Base-by-base conservation (phyloP, 495 filamentous ascomycete species). In the Acidiella bohemica region DNA sequence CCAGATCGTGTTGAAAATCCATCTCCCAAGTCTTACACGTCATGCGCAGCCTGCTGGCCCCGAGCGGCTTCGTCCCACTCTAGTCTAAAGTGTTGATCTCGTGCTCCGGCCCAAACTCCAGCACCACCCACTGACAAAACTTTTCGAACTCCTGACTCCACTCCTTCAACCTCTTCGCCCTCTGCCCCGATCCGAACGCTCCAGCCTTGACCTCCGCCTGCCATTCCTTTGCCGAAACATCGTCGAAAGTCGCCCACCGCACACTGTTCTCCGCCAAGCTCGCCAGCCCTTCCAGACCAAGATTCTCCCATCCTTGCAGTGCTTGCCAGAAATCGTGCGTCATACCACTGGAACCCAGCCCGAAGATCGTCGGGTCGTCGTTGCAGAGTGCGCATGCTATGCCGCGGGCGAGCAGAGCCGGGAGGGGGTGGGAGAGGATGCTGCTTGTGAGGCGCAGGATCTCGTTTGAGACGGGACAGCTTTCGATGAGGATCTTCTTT, bases 281-380 rank as follows among this genome's bases (percentile, higher is more conserved):
- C 4, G 84, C 88, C 27, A 88, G 59, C 0, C 83, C 84, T 13
- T 78, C 81, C 18, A 93, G 59, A 11, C 85, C 90, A 18, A 93
- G 69, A 47, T 84, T 88, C 39, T 92, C 74, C 63, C 84, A 81
- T 1, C 78, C 81, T 51, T 90, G 84, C 27, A 96, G 60, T 5
- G 81, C 81, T 58, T 88, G 83, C 85, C 85, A 94, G 59, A 88
- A 92, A 53, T 93, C 84, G 57, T 90, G 77, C 3, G 80, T 86
- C 64, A 85, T 72, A 17, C 80, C 81, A 24, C 75, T 80, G 12
- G 62, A 68, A 40, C 78, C 78, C 45, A 87, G 81, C 4, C 84
- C 84, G 2, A 85, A 66, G 31, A 92, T 76, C 0, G 77, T 81
- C 8, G 83, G 84, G 44, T 92, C 84, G 55, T 94, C 86, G 52